A percentile compares a stretch with the other conserved stretches of the same genome.
Evolutionary conservation across 257 asterid species (phyloP).

Genomic region (Lantana camara): DNA sequence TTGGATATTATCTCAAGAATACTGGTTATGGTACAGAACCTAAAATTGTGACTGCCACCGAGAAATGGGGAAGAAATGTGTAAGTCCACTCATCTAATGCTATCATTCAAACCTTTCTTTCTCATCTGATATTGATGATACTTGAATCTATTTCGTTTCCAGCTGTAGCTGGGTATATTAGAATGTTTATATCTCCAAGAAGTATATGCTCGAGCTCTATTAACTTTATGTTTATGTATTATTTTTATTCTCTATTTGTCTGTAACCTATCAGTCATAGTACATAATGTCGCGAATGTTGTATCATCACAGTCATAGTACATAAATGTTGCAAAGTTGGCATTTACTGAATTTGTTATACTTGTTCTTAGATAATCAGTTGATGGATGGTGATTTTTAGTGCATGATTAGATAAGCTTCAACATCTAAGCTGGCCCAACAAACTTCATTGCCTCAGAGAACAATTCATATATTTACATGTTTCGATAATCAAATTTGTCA

Average conservation of each 20-base stretch:
- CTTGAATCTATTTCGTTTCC: constrained; percentile 8
- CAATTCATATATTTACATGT: constrained; percentile 3
- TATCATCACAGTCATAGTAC: background rate
- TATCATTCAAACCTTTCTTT: constrained; percentile 12
- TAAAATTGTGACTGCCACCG: constrained; percentile 71
- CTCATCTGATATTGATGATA: constrained; percentile 23
- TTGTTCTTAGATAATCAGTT: constrained; percentile 7
- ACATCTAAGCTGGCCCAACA: background rate
- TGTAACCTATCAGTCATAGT: background rate
- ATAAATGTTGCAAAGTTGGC: constrained; percentile 9
- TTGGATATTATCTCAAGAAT: constrained; percentile 83
- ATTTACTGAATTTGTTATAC: background rate
- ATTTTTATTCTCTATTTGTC: background rate
- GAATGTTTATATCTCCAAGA: background rate
- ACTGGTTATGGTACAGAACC: constrained; percentile 97
- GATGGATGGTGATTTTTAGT: constrained; percentile 13
- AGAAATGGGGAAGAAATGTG: constrained; percentile 99
- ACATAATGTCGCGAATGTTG: no score
- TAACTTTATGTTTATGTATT: background rate
- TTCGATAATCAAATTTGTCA: background rate
- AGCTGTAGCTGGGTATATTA: background rate
- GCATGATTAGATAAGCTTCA: constrained; percentile 15
- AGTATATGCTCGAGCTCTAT: constrained; percentile 18
- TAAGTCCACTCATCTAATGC: constrained; percentile 46
- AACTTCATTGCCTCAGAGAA: background rate